These are phyloP conservation scores for Psilocybe mexicana DNA, from an alignment of 1,284 basidiomycete genomes.

Conservation along the genomic window DNA sequence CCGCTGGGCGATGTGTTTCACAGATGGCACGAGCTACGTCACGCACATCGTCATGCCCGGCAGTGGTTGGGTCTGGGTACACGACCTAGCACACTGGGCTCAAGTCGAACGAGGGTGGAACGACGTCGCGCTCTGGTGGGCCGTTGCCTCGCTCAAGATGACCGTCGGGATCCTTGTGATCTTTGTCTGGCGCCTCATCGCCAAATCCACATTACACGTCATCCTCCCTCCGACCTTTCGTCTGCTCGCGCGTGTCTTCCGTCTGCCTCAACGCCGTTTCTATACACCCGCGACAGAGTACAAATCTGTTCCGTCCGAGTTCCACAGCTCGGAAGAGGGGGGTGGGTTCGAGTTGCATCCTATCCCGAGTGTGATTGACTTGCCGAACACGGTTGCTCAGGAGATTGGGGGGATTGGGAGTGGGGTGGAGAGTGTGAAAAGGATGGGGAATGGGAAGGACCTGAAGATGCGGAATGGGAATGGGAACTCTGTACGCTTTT, in stretches of 20 bases:
- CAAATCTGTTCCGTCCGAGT: slow-evolving; percentile 61
- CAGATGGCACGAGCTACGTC: slow-evolving; percentile 18
- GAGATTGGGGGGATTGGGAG: slow-evolving; percentile 45
- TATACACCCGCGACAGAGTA: slow-evolving; percentile 91
- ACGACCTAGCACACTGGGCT: slow-evolving; percentile 33
- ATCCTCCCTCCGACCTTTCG: slow-evolving; percentile 84
- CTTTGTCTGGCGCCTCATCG: slow-evolving; percentile 83
- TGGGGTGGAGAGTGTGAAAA: slow-evolving; percentile 23
- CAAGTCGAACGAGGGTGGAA: slow-evolving; percentile 41
- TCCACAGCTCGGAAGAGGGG: slow-evolving; percentile 32
- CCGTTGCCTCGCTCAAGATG: slow-evolving; percentile 61
- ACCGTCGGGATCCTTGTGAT: slow-evolving; percentile 67
- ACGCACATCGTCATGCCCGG: slow-evolving; percentile 54
- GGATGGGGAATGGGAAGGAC: slow-evolving; percentile 23
- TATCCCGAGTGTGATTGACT: slow-evolving; percentile 85
- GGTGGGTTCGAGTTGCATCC: slow-evolving; percentile 54
- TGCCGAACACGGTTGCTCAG: slow-evolving; percentile 48
- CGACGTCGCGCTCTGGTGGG: slow-evolving; percentile 57
- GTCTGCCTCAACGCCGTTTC: slow-evolving; percentile 77
- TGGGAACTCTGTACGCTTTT: slow-evolving; percentile 8
- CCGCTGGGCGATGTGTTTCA: slow-evolving; percentile 54
- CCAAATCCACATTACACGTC: slow-evolving; percentile 73
- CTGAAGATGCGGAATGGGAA: slow-evolving; percentile 31
- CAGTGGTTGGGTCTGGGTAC: slow-evolving; percentile 47
- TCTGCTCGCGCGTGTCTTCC: slow-evolving; percentile 58